A percentile compares a stretch with the other conserved stretches of the same genome.
phyloP scores from a whole-genome alignment of 2,329 filamentous ascomycete species.

The Calonectria multiphialidica region DNA sequence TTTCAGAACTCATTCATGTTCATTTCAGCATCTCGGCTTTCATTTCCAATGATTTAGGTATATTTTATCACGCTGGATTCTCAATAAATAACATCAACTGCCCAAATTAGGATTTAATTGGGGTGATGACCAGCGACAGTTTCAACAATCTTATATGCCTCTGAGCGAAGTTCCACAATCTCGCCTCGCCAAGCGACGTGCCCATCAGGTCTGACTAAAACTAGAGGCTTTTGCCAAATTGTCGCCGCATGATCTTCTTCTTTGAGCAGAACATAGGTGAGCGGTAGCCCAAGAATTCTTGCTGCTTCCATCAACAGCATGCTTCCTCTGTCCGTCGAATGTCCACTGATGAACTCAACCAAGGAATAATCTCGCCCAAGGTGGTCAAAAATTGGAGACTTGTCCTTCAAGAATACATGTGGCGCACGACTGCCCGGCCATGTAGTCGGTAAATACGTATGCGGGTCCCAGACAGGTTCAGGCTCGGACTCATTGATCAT shows the following conservation, averaged over 20 bases:
- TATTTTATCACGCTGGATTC: no score
- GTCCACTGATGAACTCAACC: background rate
- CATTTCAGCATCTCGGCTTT: no score
- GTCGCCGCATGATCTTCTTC: background rate
- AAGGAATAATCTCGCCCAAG: background rate
- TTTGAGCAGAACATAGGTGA: background rate
- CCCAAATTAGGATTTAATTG: background rate
- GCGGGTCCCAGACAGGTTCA: constrained; percentile 16
- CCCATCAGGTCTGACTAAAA: constrained; percentile 5
- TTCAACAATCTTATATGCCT: background rate
- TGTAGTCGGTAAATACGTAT: constrained; percentile 17
- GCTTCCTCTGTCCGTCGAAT: background rate
- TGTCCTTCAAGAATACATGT: constrained; percentile 17
- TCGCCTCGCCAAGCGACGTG: constrained; percentile 10
- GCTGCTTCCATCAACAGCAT: background rate
- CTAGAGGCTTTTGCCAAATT: background rate
- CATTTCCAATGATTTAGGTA: no score
- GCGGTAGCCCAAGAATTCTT: background rate
- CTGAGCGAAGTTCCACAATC: background rate
- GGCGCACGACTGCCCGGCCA: constrained; percentile 23
- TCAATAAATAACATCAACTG: no score
- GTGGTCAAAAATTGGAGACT: background rate
- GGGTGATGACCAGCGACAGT: background rate
- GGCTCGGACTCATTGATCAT: background rate
- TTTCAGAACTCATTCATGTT: no score